phyloP scores from a whole-genome alignment of 768 basidiomycete species.

The Sutorius australiensis region DNA sequence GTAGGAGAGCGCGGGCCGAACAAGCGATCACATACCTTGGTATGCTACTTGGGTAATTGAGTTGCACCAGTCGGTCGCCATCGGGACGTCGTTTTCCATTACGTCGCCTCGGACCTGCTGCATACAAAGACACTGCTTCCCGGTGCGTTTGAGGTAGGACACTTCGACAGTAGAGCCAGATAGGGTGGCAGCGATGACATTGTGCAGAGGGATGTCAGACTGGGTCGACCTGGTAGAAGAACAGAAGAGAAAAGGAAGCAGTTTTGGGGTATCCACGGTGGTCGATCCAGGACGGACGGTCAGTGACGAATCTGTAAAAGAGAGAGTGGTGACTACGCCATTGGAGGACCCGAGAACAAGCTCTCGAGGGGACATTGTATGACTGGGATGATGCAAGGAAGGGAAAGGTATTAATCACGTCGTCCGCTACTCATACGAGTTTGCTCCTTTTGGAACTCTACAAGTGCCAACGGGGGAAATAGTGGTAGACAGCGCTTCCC shows the following conservation, averaged over 20 bases:
- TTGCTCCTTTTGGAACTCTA: not conserved
- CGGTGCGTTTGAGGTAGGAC: constrained; percentile 47
- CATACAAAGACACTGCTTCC: constrained; percentile 39
- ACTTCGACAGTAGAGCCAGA: constrained; percentile 40
- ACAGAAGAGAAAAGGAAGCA: constrained; percentile 11
- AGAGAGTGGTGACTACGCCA: constrained; percentile 21
- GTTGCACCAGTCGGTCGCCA: constrained; percentile 50
- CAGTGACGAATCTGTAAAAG: constrained; percentile 27
- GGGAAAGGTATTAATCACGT: not conserved
- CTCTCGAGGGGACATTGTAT: constrained; percentile 15
- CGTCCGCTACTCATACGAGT: not conserved
- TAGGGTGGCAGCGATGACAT: constrained; percentile 54
- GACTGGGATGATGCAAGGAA: not conserved
- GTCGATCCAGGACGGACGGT: constrained; percentile 22
- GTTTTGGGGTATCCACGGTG: not conserved
- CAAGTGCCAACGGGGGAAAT: no score
- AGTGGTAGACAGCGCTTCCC: no score
- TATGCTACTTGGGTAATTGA: constrained; percentile 57
- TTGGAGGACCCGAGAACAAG: constrained; percentile 17
- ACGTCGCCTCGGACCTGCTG: constrained; percentile 41
- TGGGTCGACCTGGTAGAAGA: not conserved
- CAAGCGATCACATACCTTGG: constrained; percentile 38
- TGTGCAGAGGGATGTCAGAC: constrained; percentile 38
- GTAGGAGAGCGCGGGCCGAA: not conserved
- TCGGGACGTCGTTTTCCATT: constrained; percentile 30